Conservation (phyloP, 352 stramenopile species). For the Globisporangium lucens region DNA sequence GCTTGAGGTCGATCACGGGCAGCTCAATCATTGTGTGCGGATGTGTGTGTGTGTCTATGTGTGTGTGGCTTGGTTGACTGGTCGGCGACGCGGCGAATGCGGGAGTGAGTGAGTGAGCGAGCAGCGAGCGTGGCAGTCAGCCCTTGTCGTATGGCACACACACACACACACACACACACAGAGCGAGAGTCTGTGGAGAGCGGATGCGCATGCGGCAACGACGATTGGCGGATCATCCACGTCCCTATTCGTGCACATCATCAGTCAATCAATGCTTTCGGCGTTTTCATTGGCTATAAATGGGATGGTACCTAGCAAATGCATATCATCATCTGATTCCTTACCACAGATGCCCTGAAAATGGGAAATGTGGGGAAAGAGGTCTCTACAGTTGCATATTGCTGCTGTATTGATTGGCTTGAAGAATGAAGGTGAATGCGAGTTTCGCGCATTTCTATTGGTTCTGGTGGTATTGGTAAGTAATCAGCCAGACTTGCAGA, state of each 20-base stretch:
- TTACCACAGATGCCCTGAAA: neutral
- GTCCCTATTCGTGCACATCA: neutral
- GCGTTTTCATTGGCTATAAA: neutral
- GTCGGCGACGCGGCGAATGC: slow-evolving; percentile 12
- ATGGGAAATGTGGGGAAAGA: neutral
- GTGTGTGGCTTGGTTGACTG: slow-evolving; percentile 6
- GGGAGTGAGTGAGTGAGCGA: neutral
- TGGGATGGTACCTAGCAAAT: neutral
- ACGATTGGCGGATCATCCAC: slow-evolving; percentile 5
- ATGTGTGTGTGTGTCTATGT: slow-evolving; percentile 3
- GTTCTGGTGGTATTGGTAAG: slow-evolving; percentile 12
- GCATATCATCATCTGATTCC: neutral
- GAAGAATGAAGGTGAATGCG: slow-evolving; percentile 11
- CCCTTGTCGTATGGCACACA: neutral
- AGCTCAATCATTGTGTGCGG: slow-evolving; percentile 58
- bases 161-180: neutral
- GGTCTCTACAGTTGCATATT: neutral
- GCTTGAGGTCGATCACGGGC: slow-evolving; percentile 76
- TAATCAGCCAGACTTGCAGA: neutral
- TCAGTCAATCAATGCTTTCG: neutral
- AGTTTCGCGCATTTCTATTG: slow-evolving; percentile 11
- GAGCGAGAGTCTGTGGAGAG: neutral
- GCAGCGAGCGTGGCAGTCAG: neutral
- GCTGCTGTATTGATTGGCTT: neutral
- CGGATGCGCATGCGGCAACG: neutral